Base-by-base conservation (phyloP, 2,329 filamentous ascomycete genomes). In the Sporothrix sp. region DNA sequence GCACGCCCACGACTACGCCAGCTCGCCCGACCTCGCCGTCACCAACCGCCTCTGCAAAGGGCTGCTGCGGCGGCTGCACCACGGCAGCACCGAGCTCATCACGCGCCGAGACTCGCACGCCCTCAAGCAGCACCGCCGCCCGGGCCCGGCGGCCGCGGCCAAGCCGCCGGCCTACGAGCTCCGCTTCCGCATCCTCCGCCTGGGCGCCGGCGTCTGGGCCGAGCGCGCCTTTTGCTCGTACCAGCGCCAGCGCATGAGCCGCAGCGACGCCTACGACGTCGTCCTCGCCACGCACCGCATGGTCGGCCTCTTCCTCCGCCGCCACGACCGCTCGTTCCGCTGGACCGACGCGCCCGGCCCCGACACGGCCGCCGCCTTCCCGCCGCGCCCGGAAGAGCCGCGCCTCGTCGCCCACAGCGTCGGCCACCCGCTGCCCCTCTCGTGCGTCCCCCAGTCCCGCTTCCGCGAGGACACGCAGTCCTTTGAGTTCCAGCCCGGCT, bases 41-140 rank as follows among this genome's bases (percentile, higher is more conserved):
- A 70, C 69, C 36, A 68, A 73, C 51, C 65, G 68, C n/a, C 60
- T 77, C 40, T 74, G 71, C 57, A 66, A 70, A 33, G 72, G 68
- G 2, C 60, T 78, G n/a, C 59, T 77, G 11, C 68, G 69, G 25
- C 72, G 73, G 35, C 66, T 78, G 39, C 68, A 74, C 56, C 72
- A 76, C 59, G 74, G 72, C 64, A 71, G 68, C 52, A 61, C 70
- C 36, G 75, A 78, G 60, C 65, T 78, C 51, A 71, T 78, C 58
- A 77, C 74, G 21, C 70, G 75, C 52, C 71, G 69, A 54, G 75
- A 78, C 58, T 68, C 70, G 14, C 61, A 59, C 27, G 75, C 75
- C 13, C 64, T 74, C 16, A 67, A 71, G 39, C 62, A 63, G 30
- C 57, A 59, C 52, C 60, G 55, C 37, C 38, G 38, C 3, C 52